Conservation (phyloP, 495 filamentous ascomycete genomes). For the Penicillium flavigenum region DNA sequence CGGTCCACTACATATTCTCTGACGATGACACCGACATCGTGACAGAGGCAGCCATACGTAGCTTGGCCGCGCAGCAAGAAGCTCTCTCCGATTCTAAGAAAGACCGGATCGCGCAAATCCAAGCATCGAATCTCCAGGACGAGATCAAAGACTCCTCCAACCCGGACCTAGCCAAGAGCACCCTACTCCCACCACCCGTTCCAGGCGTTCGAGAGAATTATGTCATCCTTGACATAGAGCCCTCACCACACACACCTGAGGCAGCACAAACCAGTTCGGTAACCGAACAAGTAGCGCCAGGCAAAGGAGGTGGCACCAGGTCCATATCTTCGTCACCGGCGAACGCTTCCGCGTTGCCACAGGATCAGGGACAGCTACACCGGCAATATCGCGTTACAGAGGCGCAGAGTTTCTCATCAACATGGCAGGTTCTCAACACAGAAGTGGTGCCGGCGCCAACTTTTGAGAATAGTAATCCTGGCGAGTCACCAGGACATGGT, state of each 20-base stretch:
- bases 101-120: conserved; percentile 13
- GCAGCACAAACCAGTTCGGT: not conserved
- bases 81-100: conserved; percentile 16
- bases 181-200: conserved; percentile 39
- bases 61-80: conserved; percentile 39
- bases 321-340: conserved; percentile 27
- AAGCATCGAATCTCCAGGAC: conserved; percentile 8
- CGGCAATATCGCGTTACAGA: conserved; percentile 42
- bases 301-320: conserved; percentile 12
- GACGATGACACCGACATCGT: conserved; percentile 70
- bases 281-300: conserved; percentile 6
- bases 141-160: conserved; percentile 19
- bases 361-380: conserved; percentile 33
- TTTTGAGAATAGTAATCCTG: conserved; percentile 50
- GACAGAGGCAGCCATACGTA: conserved; percentile 52
- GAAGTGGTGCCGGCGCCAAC: conserved; percentile 56
- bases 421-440: conserved; percentile 55
- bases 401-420: conserved; percentile 49
- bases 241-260: conserved; percentile 11
- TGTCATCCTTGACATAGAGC: conserved; percentile 45
- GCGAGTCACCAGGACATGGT: conserved; percentile 33
- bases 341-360: conserved; percentile 6
- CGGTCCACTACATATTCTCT: conserved; percentile 85
- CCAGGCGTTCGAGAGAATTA: conserved; percentile 46
- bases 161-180: conserved; percentile 22